phyloP scores from a whole-genome alignment of 495 filamentous ascomycete genomes.

The Aspergillus sclerotioniger region DNA sequence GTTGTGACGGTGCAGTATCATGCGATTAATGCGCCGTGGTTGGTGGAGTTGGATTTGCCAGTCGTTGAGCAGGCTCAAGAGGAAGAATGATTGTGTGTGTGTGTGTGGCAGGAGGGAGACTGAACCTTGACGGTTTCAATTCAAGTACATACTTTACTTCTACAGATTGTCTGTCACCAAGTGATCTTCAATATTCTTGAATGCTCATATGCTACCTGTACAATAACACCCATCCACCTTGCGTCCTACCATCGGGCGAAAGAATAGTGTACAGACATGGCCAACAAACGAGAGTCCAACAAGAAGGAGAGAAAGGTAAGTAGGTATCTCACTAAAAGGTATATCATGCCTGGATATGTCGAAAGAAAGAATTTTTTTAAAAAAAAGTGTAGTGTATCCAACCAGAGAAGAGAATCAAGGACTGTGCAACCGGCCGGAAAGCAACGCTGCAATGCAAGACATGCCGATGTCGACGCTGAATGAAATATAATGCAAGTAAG shows the following conservation, averaged over 20 bases:
- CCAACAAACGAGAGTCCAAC: not conserved
- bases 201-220: too few relatives aligned
- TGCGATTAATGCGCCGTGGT: conserved; percentile 56
- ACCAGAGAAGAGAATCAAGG: conserved; percentile 9
- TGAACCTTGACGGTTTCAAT: not conserved
- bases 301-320: not conserved
- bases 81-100: not conserved
- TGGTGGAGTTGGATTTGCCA: conserved; percentile 57
- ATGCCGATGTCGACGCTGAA: conserved; percentile 4
- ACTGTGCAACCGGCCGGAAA: conserved; percentile 6
- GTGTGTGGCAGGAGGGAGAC: not conserved
- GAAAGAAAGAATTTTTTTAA: conserved; percentile 6
- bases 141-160: not conserved
- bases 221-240: too few relatives aligned
- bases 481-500: conserved; percentile 2
- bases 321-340: conserved; percentile 9
- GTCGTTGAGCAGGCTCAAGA: not conserved
- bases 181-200: too few relatives aligned
- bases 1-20: conserved; percentile 53
- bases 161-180: not conserved
- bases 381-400: conserved; percentile 9
- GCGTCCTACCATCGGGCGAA: too few relatives aligned
- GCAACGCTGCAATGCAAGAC: conserved; percentile 20
- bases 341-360: not conserved
- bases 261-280: too few relatives aligned